Percentiles rank a stretch among this genome's conserved stretches.
These are phyloP conservation scores for Lipomyces yamadae DNA, from an alignment of 805 yeast species.

Conservation along the genomic window DNA sequence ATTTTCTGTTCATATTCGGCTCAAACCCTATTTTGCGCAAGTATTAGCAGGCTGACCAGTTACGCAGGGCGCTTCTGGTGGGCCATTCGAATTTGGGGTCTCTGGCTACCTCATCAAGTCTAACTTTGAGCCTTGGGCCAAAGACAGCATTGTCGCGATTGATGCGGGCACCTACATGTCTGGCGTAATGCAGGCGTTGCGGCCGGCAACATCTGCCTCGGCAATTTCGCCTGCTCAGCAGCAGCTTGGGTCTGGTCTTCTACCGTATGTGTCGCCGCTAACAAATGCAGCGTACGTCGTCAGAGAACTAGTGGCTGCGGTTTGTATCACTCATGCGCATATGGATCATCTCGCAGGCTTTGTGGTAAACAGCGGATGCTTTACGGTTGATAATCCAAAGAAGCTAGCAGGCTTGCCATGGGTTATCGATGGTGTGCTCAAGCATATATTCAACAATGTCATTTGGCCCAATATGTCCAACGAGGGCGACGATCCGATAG, in stretches of 20 bases:
- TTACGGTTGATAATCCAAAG: conserved; percentile 48
- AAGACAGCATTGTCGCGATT: conserved; percentile 57
- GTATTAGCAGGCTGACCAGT: background rate
- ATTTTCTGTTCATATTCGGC: background rate
- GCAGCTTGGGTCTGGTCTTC: conserved; percentile 27
- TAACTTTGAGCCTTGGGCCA: conserved; percentile 49
- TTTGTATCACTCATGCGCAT: conserved; percentile 76
- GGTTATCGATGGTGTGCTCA: conserved; percentile 58
- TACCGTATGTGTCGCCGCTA: conserved; percentile 26
- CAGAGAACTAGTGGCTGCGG: conserved; percentile 39
- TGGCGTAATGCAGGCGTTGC: conserved; percentile 54
- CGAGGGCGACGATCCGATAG: conserved; percentile 39
- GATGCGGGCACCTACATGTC: conserved; percentile 83
- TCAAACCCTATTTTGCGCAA: background rate
- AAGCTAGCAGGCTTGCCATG: conserved; percentile 57
- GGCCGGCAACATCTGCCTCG: conserved; percentile 18
- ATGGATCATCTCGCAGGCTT: conserved; percentile 77
- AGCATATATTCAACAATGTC: conserved; percentile 69
- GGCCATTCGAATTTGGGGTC: conserved; percentile 74
- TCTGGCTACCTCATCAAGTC: conserved; percentile 74
- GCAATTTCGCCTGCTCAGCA: conserved; percentile 8
- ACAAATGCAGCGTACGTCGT: conserved; percentile 41
- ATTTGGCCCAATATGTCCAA: conserved; percentile 77
- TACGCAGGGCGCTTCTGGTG: conserved; percentile 75
- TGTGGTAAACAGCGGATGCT: conserved; percentile 71